These are phyloP conservation scores for Pelargonium fulgidum DNA, from an alignment of 441 rosid species.

Conservation along the genomic window DNA sequence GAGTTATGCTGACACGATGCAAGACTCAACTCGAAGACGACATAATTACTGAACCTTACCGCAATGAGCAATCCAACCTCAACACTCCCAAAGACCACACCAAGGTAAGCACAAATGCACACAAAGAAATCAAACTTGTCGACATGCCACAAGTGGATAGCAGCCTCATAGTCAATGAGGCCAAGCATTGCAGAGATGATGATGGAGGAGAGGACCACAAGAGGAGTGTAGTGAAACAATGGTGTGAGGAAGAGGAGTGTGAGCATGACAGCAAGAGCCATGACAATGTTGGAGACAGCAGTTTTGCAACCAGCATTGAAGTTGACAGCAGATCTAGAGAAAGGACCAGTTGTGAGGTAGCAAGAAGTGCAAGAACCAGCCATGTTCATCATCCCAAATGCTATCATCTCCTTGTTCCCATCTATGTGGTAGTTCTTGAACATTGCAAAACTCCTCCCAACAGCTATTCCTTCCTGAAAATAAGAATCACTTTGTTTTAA, in stretches of 20 bases:
- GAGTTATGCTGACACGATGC: too few relatives aligned
- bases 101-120: constrained; percentile 64
- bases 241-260: constrained; percentile 79
- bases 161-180: constrained; percentile 83
- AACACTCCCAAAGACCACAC: constrained; percentile 78
- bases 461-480: constrained; percentile 37
- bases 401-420: constrained; percentile 64
- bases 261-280: constrained; percentile 80
- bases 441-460: constrained; percentile 59
- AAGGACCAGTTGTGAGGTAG: constrained; percentile 67
- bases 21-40: too few relatives aligned
- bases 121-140: constrained; percentile 88
- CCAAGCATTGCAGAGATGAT: constrained; percentile 91
- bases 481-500: too few relatives aligned
- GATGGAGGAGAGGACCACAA: constrained; percentile 80
- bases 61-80: constrained; percentile 68
- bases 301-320: constrained; percentile 95
- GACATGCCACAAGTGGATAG: constrained; percentile 66
- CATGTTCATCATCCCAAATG: constrained; percentile 57
- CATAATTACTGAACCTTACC: constrained; percentile 27
- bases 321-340: constrained; percentile 93
- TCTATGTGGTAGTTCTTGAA: constrained; percentile 54
- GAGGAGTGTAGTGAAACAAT: constrained; percentile 77
- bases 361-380: constrained; percentile 56
- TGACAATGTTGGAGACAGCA: constrained; percentile 76